These are phyloP conservation scores for Neonothopanus nambi DNA, from an alignment of 1,284 basidiomycete genomes.

Conservation along the genomic window DNA sequence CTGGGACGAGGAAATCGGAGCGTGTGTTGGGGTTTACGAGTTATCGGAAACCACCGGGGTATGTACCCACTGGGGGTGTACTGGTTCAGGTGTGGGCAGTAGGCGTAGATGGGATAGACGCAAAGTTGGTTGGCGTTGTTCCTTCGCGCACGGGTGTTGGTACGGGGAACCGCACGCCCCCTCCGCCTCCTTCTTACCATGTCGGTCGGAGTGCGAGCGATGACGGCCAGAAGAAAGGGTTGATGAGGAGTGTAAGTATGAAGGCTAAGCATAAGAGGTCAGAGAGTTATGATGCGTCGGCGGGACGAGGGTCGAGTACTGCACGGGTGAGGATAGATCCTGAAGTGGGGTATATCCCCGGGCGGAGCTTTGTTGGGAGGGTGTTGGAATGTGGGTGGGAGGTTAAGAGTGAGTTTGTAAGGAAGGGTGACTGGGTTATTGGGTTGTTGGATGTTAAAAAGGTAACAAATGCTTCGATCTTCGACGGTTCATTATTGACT, in stretches of 20 bases:
- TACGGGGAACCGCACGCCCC: slow-evolving; percentile 11
- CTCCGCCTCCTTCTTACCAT: background rate
- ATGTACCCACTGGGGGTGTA: slow-evolving; percentile 65
- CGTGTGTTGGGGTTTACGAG: slow-evolving; percentile 59
- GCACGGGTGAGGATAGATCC: slow-evolving; percentile 16
- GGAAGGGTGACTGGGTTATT: slow-evolving; percentile 81
- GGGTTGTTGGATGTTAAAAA: slow-evolving; percentile 76
- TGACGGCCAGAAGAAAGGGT: slow-evolving; percentile 4
- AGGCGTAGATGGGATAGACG: slow-evolving; percentile 75
- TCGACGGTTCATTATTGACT: slow-evolving; percentile 12
- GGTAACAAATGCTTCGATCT: slow-evolving; percentile 41
- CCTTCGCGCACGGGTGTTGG: slow-evolving; percentile 13
- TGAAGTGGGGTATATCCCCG: slow-evolving; percentile 75
- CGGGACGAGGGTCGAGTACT: slow-evolving; percentile 24
- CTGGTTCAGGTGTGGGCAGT: slow-evolving; percentile 87
- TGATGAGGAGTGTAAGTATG: slow-evolving; percentile 25
- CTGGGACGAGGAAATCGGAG: background rate
- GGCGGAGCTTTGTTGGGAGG: slow-evolving; percentile 80
- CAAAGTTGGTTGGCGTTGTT: slow-evolving; percentile 51
- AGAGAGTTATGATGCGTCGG: slow-evolving; percentile 17
- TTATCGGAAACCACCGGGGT: slow-evolving; percentile 72
- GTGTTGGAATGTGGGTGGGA: slow-evolving; percentile 80
- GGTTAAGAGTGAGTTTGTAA: slow-evolving; percentile 62
- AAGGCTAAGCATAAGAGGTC: slow-evolving; percentile 10
- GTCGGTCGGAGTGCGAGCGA: slow-evolving; percentile 16